Conservation (phyloP, 257 asterid genomes). For the Nicotiana obtusifolia region DNA sequence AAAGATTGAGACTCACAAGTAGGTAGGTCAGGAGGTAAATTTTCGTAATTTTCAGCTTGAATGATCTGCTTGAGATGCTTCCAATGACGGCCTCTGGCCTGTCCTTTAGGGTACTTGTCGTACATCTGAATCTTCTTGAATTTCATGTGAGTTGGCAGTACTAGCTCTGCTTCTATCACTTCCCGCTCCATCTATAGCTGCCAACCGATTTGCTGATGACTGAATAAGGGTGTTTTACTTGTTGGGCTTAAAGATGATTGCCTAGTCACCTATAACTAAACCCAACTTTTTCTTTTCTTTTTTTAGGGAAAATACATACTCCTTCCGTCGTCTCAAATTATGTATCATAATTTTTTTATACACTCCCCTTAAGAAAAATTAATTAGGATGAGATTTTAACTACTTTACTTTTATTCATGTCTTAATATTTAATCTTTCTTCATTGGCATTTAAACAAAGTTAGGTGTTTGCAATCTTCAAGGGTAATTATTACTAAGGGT, state of each 20-base stretch:
- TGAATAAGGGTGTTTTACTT: not conserved
- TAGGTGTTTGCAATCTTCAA: no score
- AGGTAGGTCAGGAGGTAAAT: constrained; percentile 55
- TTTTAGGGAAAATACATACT: no score
- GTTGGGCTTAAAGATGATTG: not conserved
- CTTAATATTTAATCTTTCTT: no score
- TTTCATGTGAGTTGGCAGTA: constrained; percentile 62
- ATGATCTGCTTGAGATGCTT: constrained; percentile 91
- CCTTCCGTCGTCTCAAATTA: no score
- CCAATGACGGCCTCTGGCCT: constrained; percentile 74
- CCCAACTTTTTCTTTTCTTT: no score
- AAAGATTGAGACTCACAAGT: constrained; percentile 50
- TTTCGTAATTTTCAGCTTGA: constrained; percentile 82
- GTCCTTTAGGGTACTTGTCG: constrained; percentile 93
- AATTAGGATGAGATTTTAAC: no score
- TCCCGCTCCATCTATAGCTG: constrained; percentile 52
- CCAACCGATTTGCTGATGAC: not conserved
- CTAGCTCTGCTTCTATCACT: constrained; percentile 80
- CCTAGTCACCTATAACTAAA: no score
- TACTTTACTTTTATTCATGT: no score
- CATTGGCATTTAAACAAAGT: no score
- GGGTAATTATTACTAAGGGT: no score
- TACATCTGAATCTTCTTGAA: constrained; percentile 89
- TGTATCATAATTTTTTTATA: no score
- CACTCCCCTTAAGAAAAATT: no score